Conservation (phyloP, 176 grass and related monocot genomes). For the Hsuehochloa calcarea region DNA sequence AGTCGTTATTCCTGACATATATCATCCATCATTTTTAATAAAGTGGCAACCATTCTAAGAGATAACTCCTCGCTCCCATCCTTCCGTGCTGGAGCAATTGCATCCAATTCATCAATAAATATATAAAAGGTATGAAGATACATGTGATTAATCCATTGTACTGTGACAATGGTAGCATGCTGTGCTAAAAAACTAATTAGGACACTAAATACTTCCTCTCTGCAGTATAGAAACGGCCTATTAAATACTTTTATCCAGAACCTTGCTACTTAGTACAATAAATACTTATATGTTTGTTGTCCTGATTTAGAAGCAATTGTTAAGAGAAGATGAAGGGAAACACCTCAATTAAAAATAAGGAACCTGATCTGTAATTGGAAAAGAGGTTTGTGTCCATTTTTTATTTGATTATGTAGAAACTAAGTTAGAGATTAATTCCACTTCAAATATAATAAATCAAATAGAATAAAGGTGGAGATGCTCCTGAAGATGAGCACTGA, state of each 20-base stretch:
- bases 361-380: neutral
- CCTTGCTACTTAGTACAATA: neutral
- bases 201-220: neutral
- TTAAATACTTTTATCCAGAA: neutral
- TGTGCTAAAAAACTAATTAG: neutral
- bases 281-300: neutral
- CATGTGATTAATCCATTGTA: constrained; percentile 24
- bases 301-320: neutral
- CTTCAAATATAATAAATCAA: constrained; percentile 14
- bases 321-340: constrained; percentile 5
- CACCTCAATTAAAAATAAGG: neutral
- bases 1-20: too few species aligned
- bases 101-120: constrained; percentile 99
- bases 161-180: neutral
- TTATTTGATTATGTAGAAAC: neutral
- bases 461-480: neutral
- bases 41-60: constrained; percentile 83
- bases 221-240: neutral
- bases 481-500: neutral
- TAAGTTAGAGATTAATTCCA: constrained; percentile 4
- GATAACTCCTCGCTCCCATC: constrained; percentile 82
- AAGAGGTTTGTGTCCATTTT: neutral
- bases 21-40: constrained; percentile 92
- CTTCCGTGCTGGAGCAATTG: constrained; percentile 87
- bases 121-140: constrained; percentile 54